Base-by-base conservation (phyloP, 2,329 filamentous ascomycete genomes). In the Bipolaris victoriae region DNA sequence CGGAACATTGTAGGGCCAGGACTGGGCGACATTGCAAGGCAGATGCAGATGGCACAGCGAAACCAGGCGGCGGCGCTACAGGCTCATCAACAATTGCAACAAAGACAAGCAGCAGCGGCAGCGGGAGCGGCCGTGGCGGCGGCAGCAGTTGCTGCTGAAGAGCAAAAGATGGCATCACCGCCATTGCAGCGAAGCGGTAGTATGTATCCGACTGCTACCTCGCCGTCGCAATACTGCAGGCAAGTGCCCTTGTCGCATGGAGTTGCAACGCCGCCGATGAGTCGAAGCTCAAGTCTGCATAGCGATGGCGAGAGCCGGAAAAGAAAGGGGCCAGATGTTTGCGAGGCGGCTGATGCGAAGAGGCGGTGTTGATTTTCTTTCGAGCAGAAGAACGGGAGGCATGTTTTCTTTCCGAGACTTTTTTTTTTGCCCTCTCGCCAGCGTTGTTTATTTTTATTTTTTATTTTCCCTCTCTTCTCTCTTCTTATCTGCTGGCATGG, bases 1-100 rank as follows among this genome's bases (percentile, higher is more conserved):
- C 61, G 71, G 13, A 76, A 76, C 44, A 73, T 76, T 24, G 72
- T 76, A 2, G 71, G 73, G 3, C 72, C 71, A 4, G 70, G 67
- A 0, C 44, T 76, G 3, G 70, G 70, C 6, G 73, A 75, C 35
- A 68, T 75, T n/a, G 73, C 72, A 13, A 55, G 67, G 10, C 69
- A 74, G 41, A 71, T 75, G 65, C 70, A 72, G 43, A 49, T 70
- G 36, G 67, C 68, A 54, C 69, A 71, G 58, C 57, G 66, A 47
- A 70, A 66, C 33, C 64, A 64, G 39, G 62, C 58, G 20, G 62
- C 56, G 24, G 62, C 56, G 16, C 47, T 66, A 10, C 61, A 62
- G 24, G 60, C 62, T 13, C 55, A 61, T 15, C 62, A 63, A 33
- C 57, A 55, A 29, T 33, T 49, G 3, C 55, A 61, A 22, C 46